Evolutionary conservation across 1,139 yeast genomes (phyloP).

Genomic region (Kurtzmaniella quercitrusa): DNA sequence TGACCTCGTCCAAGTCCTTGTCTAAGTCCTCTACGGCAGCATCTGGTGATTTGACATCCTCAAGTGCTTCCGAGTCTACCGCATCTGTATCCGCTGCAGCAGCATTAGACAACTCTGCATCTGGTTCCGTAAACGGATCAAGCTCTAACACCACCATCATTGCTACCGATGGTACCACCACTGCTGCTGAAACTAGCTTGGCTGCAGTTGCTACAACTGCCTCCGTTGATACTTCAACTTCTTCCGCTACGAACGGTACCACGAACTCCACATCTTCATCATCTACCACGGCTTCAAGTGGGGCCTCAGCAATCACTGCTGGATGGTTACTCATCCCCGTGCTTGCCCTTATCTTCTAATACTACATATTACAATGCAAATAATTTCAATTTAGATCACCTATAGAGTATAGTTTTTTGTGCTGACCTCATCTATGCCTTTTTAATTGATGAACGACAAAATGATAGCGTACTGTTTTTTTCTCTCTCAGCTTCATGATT

Average conservation of each 20-base stretch:
- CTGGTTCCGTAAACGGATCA: neutral
- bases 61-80: neutral
- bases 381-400: neutral
- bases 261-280: constrained; percentile 1
- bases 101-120: neutral
- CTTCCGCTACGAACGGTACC: constrained; percentile 2
- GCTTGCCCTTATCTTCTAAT: neutral
- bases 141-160: neutral
- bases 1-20: constrained; percentile 1
- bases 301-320: neutral
- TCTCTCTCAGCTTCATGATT: too few relatives aligned
- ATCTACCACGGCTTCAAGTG: neutral
- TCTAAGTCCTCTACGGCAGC: neutral
- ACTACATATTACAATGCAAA: neutral
- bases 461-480: too few relatives aligned
- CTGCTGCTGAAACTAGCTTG: constrained; percentile 1
- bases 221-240: constrained; percentile 3
- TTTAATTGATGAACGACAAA: too few relatives aligned
- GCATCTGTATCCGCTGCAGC: neutral
- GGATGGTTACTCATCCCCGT: neutral
- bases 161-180: neutral
- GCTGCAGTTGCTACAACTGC: constrained; percentile 1
- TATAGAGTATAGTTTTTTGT: too few relatives aligned
- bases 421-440: too few relatives aligned
- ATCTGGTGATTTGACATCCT: neutral